Evolutionary conservation across 78 protist species (phyloP).

Genomic region (Isochrysis galbana): DNA sequence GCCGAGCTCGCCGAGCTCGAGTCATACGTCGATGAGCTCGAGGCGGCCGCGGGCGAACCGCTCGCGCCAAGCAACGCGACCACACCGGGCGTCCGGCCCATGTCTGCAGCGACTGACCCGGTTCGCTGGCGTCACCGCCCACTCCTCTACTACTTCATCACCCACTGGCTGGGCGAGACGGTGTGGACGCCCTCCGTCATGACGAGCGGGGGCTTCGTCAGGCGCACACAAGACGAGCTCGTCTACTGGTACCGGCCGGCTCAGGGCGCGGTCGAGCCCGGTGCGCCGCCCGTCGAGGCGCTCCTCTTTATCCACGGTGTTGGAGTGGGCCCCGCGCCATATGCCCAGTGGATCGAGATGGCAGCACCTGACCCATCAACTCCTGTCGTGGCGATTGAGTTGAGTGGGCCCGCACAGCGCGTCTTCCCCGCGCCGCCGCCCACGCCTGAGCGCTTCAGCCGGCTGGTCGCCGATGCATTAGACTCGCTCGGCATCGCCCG

Average conservation of each 20-base stretch:
- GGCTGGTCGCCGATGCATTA: not conserved
- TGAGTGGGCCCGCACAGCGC: not conserved
- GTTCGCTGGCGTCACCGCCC: not conserved
- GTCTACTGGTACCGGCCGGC: not conserved
- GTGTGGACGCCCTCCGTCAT: not conserved
- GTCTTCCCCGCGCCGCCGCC: not conserved
- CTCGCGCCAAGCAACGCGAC: no score
- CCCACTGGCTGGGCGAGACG: not conserved
- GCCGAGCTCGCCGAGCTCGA: no score
- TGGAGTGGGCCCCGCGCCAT: not conserved
- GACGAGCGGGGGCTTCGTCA: not conserved
- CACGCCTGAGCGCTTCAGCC: not conserved
- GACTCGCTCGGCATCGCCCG: not conserved
- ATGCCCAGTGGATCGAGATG: no score
- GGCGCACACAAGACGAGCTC: not conserved
- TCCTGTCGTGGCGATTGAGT: not conserved
- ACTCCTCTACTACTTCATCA: not conserved
- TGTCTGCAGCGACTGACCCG: not conserved
- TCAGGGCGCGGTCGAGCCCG: not conserved
- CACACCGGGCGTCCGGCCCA: not conserved
- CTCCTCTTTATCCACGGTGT: not conserved
- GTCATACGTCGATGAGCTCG: no score
- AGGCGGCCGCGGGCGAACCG: no score
- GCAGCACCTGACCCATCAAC: no score
- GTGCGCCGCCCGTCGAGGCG: not conserved